These are phyloP conservation scores for Oryza punctata DNA, from an alignment of 176 grass and related monocot genomes.

Conservation along the genomic window DNA sequence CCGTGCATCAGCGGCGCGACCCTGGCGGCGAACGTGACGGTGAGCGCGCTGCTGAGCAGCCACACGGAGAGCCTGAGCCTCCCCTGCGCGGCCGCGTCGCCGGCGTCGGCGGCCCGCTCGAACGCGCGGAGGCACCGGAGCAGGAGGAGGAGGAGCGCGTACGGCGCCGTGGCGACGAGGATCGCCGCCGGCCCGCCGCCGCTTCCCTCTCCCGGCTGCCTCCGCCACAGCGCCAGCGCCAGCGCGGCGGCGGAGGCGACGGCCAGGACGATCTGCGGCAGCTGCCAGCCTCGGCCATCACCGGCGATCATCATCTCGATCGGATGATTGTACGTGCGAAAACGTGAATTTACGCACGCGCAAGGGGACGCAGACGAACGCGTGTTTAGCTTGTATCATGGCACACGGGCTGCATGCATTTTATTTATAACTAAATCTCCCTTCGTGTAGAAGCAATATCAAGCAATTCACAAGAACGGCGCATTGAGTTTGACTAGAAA, in stretches of 20 bases:
- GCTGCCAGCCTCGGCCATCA: not conserved
- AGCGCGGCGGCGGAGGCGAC: not conserved
- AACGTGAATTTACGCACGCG: too few relatives aligned
- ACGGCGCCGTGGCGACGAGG: not conserved
- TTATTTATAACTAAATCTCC: too few relatives aligned
- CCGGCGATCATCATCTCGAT: not conserved
- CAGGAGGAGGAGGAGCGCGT: not conserved
- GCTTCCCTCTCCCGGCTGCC: not conserved
- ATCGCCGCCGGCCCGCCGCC: not conserved
- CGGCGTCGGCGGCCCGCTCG: not conserved
- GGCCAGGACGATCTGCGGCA: not conserved
- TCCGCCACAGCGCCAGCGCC: not conserved
- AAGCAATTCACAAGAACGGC: too few relatives aligned
- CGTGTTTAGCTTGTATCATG: too few relatives aligned
- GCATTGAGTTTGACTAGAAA: too few relatives aligned
- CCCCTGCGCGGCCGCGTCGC: not conserved
- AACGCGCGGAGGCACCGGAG: not conserved
- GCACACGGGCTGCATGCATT: too few relatives aligned
- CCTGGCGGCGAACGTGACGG: not conserved
- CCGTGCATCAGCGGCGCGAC: not conserved
- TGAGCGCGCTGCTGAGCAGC: not conserved
- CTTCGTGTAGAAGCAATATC: too few relatives aligned
- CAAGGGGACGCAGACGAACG: too few relatives aligned
- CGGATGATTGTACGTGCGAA: too few relatives aligned
- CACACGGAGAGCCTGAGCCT: not conserved